Base-by-base conservation (phyloP, 2,329 filamentous ascomycete genomes). In the Colletotrichum paranaense region DNA sequence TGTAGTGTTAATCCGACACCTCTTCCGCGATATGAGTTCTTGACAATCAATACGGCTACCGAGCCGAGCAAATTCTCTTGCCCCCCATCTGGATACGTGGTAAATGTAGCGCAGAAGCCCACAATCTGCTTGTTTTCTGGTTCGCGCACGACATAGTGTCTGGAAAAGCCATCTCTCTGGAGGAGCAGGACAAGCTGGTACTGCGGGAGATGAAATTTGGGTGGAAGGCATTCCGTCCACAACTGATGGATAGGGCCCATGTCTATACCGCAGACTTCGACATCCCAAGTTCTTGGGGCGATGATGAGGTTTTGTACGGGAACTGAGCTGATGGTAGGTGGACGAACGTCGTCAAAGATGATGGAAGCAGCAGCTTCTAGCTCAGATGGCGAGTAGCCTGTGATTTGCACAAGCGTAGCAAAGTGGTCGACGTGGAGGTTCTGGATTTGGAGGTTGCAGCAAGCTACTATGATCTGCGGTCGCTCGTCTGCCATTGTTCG, bases 31-130 rank as follows among this genome's bases (percentile, higher is more conserved):
- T 85, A 86, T 1, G 83, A 80, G 42, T 86, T 82, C 38, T 84
- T 85, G 24, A 91, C 89, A 42, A 91, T 79, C 32, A 92, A 79
- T 12, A 86, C 80, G 12, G 89, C 89, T 38, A 92, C 78, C 4
- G 88, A 91, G 9, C 89, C 90, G 59, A 91, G 84, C 53, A 90
- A 81, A 42, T 84, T 84, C 74, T 89, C 86, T 24, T 84, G 85
- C 52, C 83, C 86, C 74, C 85, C 86, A 75, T 90, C 87, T 58
- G 87, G 85, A 78, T 88, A 91, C 4, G 87, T 89, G 35, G 89
- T 88, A 77, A 89, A 91, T 9, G 89, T 91, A 11, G 89, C 89
- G 76, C 89, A 91, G 74, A 91, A 91, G 0, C 89, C 90, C 49
- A 91, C 78, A 28, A 89, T 76, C 46, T 84, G 82, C 8, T 79